Conservation (phyloP, 495 filamentous ascomycete genomes). For the Xanthoparmelia taractica region DNA sequence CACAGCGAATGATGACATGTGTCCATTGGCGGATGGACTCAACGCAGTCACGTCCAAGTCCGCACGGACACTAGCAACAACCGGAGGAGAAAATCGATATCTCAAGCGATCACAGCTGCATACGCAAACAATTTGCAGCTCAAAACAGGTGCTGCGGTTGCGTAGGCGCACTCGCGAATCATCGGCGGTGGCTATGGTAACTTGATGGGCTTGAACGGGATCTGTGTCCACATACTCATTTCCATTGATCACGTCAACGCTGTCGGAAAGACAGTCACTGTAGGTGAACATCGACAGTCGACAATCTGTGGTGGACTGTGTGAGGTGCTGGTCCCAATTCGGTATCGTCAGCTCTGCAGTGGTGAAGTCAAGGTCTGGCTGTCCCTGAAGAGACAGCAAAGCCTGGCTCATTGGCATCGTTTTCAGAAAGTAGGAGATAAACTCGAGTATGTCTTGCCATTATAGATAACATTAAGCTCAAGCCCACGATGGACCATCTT, state of each 20-base stretch:
- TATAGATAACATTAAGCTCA: too few species aligned
- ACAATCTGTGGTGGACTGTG: constrained; percentile 23
- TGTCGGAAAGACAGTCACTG: background rate
- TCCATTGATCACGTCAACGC: constrained; percentile 16
- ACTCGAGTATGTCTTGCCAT: too few species aligned
- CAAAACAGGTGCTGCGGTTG: constrained; percentile 22
- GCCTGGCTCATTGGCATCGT: too few species aligned
- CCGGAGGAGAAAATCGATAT: too few species aligned
- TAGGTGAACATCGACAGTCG: background rate
- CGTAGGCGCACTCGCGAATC: constrained; percentile 14
- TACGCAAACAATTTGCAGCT: constrained; percentile 23
- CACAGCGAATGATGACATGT: too few species aligned
- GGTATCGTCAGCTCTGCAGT: constrained; percentile 25
- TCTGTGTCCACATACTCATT: constrained; percentile 20
- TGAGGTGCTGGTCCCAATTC: constrained; percentile 23
- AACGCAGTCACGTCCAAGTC: too few species aligned
- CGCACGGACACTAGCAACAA: too few species aligned
- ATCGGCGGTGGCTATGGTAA: constrained; percentile 21
- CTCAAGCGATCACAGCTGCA: constrained; percentile 10
- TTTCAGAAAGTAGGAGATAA: too few species aligned
- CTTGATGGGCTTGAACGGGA: constrained; percentile 20
- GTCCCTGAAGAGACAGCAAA: too few species aligned
- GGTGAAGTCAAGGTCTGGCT: background rate
- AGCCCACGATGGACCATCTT: too few species aligned
- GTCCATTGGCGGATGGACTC: too few species aligned